phyloP scores from a whole-genome alignment of 164 flowering plant species.

The Piper betle region DNA sequence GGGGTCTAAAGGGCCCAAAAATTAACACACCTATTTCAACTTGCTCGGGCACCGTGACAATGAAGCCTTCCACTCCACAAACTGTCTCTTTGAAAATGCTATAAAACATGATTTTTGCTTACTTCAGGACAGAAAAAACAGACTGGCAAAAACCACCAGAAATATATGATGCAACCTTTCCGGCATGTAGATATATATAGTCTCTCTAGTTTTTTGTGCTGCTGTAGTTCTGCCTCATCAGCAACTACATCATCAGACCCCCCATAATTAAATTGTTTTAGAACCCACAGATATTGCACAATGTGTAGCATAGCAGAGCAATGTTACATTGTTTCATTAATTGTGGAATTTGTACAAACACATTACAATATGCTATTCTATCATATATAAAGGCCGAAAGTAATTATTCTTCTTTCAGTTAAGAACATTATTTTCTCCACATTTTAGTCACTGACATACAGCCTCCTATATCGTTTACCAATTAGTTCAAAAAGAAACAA shows the following conservation, averaged over 20 bases:
- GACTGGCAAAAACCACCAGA: not conserved
- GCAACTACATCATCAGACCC: constrained; percentile 44
- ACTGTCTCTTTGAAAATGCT: constrained; percentile 94
- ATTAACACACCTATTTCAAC: constrained; percentile 80
- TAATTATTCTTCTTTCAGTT: too few species aligned
- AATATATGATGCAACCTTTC: constrained; percentile 42
- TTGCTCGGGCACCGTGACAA: constrained; percentile 80
- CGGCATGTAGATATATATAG: constrained; percentile 77
- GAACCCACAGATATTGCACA: constrained; percentile 14
- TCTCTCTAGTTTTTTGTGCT: constrained; percentile 77
- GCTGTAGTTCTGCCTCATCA: constrained; percentile 59
- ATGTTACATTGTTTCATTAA: too few species aligned
- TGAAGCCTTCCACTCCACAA: constrained; percentile 81
- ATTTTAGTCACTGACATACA: too few species aligned
- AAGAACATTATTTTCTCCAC: too few species aligned
- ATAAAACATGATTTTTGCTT: constrained; percentile 4
- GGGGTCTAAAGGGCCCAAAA: too few species aligned
- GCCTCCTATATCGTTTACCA: too few species aligned
- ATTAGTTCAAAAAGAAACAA: too few species aligned
- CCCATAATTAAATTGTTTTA: constrained; percentile 77
- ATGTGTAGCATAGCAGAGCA: not conserved
- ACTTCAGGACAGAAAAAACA: not conserved
- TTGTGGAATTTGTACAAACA: not conserved
- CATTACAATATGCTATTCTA: too few species aligned
- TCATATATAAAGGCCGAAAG: too few species aligned